These are phyloP conservation scores for Hypholoma sublateritium DNA, from an alignment of 768 basidiomycete species.

Conservation along the genomic window DNA sequence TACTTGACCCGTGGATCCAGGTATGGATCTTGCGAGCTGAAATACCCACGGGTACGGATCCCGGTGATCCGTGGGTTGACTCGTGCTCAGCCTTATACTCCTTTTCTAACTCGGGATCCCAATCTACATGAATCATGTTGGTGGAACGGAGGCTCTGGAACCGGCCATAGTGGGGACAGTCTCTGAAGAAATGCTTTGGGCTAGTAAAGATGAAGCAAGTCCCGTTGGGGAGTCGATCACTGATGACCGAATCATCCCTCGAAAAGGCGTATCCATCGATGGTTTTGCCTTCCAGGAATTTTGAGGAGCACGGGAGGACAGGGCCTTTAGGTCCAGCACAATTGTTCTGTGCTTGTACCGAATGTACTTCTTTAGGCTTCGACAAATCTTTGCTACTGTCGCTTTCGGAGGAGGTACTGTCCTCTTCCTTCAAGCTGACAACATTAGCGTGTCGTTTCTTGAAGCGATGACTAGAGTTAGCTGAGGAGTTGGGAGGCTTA, in stretches of 20 bases:
- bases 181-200: conserved; percentile 10
- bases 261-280: not conserved
- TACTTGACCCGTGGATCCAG: not conserved
- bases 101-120: not conserved
- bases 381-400: not conserved
- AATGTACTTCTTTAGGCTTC: too few relatives aligned
- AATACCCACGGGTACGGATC: not conserved
- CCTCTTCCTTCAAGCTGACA: not conserved
- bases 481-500: not conserved
- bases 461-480: not conserved
- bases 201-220: conserved; percentile 19
- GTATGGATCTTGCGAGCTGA: not conserved
- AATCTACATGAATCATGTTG: conserved; percentile 11
- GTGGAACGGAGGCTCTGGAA: conserved; percentile 5
- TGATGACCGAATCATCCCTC: conserved; percentile 6
- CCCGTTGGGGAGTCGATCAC: conserved; percentile 5
- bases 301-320: too few relatives aligned
- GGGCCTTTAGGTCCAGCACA: not conserved
- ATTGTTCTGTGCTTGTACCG: not conserved
- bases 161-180: conserved; percentile 15
- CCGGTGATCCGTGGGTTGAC: not conserved
- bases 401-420: too few relatives aligned
- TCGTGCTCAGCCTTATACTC: conserved; percentile 2
- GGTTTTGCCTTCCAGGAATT: conserved; percentile 2
- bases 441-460: not conserved